Conservation (phyloP, 495 filamentous ascomycete species). For the Podospora didyma region DNA sequence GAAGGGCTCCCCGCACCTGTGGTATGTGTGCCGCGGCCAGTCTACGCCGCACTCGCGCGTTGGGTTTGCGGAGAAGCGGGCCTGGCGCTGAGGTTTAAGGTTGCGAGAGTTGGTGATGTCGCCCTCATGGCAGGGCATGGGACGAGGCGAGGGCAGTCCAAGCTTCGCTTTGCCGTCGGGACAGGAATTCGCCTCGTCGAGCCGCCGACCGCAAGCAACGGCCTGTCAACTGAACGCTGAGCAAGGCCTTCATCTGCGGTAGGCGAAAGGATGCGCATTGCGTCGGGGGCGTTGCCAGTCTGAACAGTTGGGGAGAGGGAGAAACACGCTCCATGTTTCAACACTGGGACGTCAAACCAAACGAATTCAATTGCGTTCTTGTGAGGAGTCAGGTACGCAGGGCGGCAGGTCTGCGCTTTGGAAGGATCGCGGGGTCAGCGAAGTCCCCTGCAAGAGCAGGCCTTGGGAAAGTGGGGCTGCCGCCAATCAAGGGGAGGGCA, state of each 20-base stretch:
- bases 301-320: slow-evolving; percentile 13
- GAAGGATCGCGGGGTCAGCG: not conserved
- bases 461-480: slow-evolving; percentile 21
- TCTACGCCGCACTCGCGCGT: not conserved
- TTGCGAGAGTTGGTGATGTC: not conserved
- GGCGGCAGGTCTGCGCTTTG: not conserved
- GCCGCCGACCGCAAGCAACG: slow-evolving; percentile 5
- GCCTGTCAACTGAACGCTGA: not conserved
- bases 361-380: too few species aligned
- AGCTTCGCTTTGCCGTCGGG: not conserved
- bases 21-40: not conserved
- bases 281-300: not conserved
- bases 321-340: slow-evolving; percentile 36
- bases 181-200: not conserved
- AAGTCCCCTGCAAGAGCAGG: slow-evolving; percentile 22
- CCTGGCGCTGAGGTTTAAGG: not conserved
- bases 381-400: too few species aligned
- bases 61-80: not conserved
- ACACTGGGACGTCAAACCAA: slow-evolving; percentile 29
- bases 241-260: not conserved
- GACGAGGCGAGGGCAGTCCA: not conserved
- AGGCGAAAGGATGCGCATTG: not conserved
- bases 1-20: too few species aligned
- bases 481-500: slow-evolving; percentile 26
- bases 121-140: not conserved